A percentile compares a stretch with the other conserved stretches of the same genome.
phyloP scores from a whole-genome alignment of 2,329 filamentous ascomycete genomes.

The Colletotrichum siamense region DNA sequence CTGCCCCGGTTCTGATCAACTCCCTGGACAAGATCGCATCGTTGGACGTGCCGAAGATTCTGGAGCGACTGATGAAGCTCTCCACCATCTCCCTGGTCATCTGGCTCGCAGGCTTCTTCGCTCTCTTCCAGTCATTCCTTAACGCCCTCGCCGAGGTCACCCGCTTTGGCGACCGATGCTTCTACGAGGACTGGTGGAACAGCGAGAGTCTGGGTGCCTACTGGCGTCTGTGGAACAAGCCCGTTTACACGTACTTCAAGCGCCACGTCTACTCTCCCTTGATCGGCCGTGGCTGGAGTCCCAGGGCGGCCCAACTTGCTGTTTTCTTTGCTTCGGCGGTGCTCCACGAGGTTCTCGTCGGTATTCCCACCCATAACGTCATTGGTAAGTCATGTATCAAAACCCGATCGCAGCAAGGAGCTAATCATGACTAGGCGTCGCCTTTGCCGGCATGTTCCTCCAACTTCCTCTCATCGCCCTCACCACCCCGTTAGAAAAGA shows the following conservation, averaged over 20 bases:
- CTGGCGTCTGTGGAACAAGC: conserved; percentile 98
- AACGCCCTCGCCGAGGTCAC: conserved; percentile 92
- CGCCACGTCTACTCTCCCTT: conserved; percentile 91
- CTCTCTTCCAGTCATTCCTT: conserved; percentile 89
- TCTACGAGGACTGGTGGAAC: conserved; percentile 99
- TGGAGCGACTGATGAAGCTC: conserved; percentile 91
- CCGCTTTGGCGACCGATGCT: conserved; percentile 89
- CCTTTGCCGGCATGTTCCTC: conserved; percentile 91
- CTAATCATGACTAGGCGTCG: conserved; percentile 68
- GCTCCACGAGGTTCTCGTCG: conserved; percentile 90
- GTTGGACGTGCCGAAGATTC: conserved; percentile 79
- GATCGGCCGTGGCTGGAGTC: conserved; percentile 81
- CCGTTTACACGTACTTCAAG: conserved; percentile 96
- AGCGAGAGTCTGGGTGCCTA: conserved; percentile 84
- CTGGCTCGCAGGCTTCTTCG: conserved; percentile 98
- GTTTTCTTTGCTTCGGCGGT: conserved; percentile 91
- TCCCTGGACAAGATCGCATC: conserved; percentile 86
- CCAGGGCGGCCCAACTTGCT: conserved; percentile 71
- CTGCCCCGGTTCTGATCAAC: conserved; percentile 86
- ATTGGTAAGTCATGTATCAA: conserved; percentile 63
- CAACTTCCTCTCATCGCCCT: conserved; percentile 88
- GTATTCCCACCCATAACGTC: conserved; percentile 92
- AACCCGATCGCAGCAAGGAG: neutral
- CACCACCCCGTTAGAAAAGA: conserved; percentile 81
- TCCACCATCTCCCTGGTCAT: conserved; percentile 95